A percentile compares a stretch with the other conserved stretches of the same genome.
phyloP scores from a whole-genome alignment of 2,329 filamentous ascomycete species.

The Scedosporium aurantiacum region DNA sequence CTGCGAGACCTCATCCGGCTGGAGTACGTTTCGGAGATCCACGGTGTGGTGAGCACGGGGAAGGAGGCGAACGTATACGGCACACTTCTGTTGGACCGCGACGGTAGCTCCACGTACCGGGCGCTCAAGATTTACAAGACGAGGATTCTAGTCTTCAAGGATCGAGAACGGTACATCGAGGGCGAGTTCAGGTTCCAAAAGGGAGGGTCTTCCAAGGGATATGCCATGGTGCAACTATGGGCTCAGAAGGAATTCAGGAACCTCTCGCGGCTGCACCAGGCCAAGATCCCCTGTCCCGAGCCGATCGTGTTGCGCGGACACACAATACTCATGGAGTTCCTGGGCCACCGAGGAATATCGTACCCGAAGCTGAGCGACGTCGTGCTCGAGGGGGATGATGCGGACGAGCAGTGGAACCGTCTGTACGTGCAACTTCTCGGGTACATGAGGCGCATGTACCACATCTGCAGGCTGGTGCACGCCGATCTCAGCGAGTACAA shows the following conservation, averaged over 20 bases:
- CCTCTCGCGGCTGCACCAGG: constrained; percentile 68
- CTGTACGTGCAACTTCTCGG: constrained; percentile 77
- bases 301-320: constrained; percentile 85
- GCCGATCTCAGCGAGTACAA: constrained; percentile 99
- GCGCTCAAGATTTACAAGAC: constrained; percentile 99
- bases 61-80: constrained; percentile 99
- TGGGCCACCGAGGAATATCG: constrained; percentile 76
- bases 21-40: constrained; percentile 77
- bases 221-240: constrained; percentile 98
- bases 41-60: constrained; percentile 90
- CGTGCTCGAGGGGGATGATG: constrained; percentile 56
- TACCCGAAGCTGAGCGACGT: constrained; percentile 85
- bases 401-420: constrained; percentile 60
- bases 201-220: constrained; percentile 78
- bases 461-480: constrained; percentile 83
- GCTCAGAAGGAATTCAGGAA: constrained; percentile 98
- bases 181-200: constrained; percentile 87
- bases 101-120: constrained; percentile 46
- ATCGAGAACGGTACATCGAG: constrained; percentile 88
- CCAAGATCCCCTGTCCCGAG: constrained; percentile 83
- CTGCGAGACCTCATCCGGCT: constrained; percentile 93
- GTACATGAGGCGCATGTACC: constrained; percentile 89
- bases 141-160: constrained; percentile 93
- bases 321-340: constrained; percentile 87
- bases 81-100: constrained; percentile 55